Percentiles rank a stretch among this genome's conserved stretches.
Evolutionary conservation across 495 filamentous ascomycete species (phyloP).

Genomic region (Hypoxylon fragiforme): DNA sequence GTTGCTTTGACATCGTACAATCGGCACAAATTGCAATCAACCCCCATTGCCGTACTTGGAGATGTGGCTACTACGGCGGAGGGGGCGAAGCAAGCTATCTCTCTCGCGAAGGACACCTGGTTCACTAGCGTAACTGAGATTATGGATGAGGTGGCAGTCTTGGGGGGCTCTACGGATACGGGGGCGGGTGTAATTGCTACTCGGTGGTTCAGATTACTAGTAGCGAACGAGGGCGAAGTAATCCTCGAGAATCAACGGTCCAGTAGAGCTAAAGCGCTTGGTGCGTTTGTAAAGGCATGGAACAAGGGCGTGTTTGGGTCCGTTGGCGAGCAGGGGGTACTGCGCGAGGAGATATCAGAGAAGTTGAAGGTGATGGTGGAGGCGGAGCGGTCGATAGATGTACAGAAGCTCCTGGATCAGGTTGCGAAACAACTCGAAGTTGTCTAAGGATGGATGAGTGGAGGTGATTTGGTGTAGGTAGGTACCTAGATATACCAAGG

Average conservation of each 20-base stretch:
- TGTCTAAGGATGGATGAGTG: too few species aligned
- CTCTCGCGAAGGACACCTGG: conserved; percentile 30
- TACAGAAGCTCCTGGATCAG: conserved; percentile 40
- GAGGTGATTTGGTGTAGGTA: too few species aligned
- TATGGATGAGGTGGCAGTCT: conserved; percentile 19
- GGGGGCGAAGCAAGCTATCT: conserved; percentile 25
- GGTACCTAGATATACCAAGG: too few species aligned
- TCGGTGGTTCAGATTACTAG: conserved; percentile 46
- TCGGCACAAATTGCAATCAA: conserved; percentile 38
- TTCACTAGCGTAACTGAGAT: conserved; percentile 23
- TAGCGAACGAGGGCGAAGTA: conserved; percentile 38
- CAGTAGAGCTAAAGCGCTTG: conserved; percentile 42
- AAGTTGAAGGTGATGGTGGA: conserved; percentile 35
- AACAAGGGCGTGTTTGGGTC: conserved; percentile 37
- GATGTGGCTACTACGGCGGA: conserved; percentile 35
- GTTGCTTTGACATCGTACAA: conserved; percentile 48
- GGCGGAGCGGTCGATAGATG: conserved; percentile 48
- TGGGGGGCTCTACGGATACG: neutral
- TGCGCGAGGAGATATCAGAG: conserved; percentile 20
- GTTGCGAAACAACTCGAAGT: conserved; percentile 19
- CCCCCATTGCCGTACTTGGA: conserved; percentile 38
- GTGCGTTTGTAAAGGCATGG: conserved; percentile 36
- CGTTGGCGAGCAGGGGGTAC: conserved; percentile 10
- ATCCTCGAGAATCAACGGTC: conserved; percentile 47
- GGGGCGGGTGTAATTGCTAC: conserved; percentile 25